Evolutionary conservation across 352 stramenopile species (phyloP).

Genomic region (Phytopythium aichiense): DNA sequence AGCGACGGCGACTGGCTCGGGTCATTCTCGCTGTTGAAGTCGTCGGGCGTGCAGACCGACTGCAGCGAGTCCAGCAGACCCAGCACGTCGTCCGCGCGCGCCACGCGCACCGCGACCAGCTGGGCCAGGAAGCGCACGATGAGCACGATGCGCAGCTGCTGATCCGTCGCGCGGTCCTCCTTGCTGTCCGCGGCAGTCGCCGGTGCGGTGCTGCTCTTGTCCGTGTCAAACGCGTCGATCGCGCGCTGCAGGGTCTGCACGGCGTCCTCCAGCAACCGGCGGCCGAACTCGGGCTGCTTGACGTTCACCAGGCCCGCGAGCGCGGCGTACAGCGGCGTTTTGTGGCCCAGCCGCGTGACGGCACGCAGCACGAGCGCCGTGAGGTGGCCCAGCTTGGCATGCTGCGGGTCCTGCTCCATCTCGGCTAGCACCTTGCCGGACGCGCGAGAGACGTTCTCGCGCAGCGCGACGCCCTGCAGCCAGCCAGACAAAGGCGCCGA

Average conservation of each 20-base stretch:
- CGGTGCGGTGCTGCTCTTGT: slow-evolving; percentile 6
- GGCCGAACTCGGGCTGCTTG: slow-evolving; percentile 49
- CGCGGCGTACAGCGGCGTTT: slow-evolving; percentile 68
- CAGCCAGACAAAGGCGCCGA: slow-evolving; percentile 25
- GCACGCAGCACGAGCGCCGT: slow-evolving; percentile 49
- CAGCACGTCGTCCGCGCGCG: slow-evolving; percentile 60
- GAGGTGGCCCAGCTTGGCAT: slow-evolving; percentile 57
- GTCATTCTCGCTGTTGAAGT: slow-evolving; percentile 51
- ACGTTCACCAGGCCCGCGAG: slow-evolving; percentile 68
- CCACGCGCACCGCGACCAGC: slow-evolving; percentile 50
- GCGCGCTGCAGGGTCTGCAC: slow-evolving; percentile 47
- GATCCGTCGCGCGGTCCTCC: slow-evolving; percentile 1
- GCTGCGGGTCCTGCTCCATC: slow-evolving; percentile 46
- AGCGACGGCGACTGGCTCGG: slow-evolving; percentile 23
- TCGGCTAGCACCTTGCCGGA: slow-evolving; percentile 41
- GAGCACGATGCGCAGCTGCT: slow-evolving; percentile 39
- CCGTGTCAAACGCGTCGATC: slow-evolving; percentile 44
- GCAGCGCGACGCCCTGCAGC: slow-evolving; percentile 24
- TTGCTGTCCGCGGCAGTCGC: slow-evolving; percentile 8
- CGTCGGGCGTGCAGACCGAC: slow-evolving; percentile 51
- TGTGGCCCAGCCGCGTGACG: slow-evolving; percentile 50
- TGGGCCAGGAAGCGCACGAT: slow-evolving; percentile 64
- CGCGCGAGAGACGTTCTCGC: slow-evolving; percentile 43
- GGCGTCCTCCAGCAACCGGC: slow-evolving; percentile 36
- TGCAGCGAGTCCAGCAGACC: slow-evolving; percentile 58